Percentiles rank a stretch among this genome's conserved stretches.
Evolutionary conservation across 1,284 basidiomycete species (phyloP).

Genomic region (Puccinia hordei): DNA sequence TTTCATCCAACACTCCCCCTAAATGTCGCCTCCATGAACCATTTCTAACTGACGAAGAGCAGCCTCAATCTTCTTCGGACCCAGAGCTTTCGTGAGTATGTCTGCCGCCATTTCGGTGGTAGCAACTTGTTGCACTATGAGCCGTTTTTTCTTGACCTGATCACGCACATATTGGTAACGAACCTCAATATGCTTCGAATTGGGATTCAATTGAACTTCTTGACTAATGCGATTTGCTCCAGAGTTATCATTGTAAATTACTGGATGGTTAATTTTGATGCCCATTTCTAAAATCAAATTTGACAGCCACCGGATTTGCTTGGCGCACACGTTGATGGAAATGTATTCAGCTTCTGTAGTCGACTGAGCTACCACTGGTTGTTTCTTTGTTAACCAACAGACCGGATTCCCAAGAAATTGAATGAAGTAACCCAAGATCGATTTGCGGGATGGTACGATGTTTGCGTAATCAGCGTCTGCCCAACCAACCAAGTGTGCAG

Average conservation of each 20-base stretch:
- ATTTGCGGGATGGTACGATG: neutral
- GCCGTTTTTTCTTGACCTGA: neutral
- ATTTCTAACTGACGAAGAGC: neutral
- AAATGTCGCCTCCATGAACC: too few relatives aligned
- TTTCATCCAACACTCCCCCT: too few relatives aligned
- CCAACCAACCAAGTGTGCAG: too few relatives aligned
- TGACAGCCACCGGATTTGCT: neutral
- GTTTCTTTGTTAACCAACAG: neutral
- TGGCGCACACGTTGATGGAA: neutral
- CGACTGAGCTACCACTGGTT: neutral
- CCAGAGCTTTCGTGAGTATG: neutral
- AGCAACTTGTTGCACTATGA: neutral
- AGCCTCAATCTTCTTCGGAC: neutral
- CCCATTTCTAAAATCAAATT: neutral
- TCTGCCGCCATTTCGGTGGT: neutral
- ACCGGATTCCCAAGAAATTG: neutral
- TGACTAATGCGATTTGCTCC: neutral
- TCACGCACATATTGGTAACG: neutral
- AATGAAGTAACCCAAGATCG: constrained; percentile 1
- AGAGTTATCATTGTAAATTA: too few relatives aligned
- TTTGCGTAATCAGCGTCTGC: neutral
- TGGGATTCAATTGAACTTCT: neutral
- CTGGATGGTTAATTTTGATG: neutral
- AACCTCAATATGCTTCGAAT: neutral
- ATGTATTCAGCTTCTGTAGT: constrained; percentile 11